phyloP scores from a whole-genome alignment of 768 basidiomycete genomes.

The Heimioporus sp. region DNA sequence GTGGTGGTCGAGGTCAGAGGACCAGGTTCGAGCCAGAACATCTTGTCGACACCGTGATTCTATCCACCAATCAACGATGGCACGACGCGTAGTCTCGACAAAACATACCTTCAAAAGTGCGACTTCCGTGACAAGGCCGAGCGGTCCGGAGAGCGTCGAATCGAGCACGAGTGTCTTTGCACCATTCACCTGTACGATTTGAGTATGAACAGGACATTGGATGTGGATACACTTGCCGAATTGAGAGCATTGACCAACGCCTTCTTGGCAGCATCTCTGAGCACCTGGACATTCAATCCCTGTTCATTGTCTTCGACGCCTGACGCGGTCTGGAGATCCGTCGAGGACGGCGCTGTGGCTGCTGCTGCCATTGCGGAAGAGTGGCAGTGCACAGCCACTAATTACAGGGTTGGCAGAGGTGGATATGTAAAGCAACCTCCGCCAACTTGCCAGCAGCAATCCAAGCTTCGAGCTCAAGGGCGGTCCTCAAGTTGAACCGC shows the following conservation, averaged over 20 bases:
- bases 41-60: conserved; percentile 99
- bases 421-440: conserved; percentile 5
- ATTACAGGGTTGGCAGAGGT: conserved; percentile 14
- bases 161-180: conserved; percentile 97
- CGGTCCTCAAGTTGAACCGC: conserved; percentile 2
- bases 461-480: too few species aligned
- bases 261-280: conserved; percentile 79
- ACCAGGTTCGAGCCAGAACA: conserved; percentile 98
- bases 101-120: conserved; percentile 78
- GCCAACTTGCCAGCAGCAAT: not conserved
- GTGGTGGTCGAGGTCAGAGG: conserved; percentile 78
- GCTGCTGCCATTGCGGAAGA: conserved; percentile 29
- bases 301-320: conserved; percentile 36
- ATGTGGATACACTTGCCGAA: conserved; percentile 45
- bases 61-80: conserved; percentile 32
- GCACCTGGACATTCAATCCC: conserved; percentile 54
- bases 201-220: not conserved
- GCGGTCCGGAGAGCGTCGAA: conserved; percentile 80
- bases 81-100: not conserved
- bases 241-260: conserved; percentile 85
- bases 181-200: conserved; percentile 69
- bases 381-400: conserved; percentile 28
- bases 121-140: conserved; percentile 95
- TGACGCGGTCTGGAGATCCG: conserved; percentile 35
- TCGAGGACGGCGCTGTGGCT: conserved; percentile 27